A percentile compares a stretch with the other conserved stretches of the same genome.
These are phyloP conservation scores for Cokeromyces recurvatus DNA, from an alignment of 371 early-diverging fungal genomes.

Conservation along the genomic window DNA sequence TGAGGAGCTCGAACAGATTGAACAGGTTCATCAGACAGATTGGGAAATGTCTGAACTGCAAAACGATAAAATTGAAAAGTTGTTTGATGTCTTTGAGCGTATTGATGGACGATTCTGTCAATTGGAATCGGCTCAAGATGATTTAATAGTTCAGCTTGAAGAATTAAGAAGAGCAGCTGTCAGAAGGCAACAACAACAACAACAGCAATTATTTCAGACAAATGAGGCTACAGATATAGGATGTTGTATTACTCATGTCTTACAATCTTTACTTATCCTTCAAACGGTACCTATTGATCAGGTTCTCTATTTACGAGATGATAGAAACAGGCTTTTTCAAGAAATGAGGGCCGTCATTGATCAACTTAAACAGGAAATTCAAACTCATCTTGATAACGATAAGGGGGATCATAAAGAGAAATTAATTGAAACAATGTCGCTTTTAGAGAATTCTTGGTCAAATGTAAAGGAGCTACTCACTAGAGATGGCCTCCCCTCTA, in stretches of 20 bases:
- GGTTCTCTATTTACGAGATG: conserved; percentile 22
- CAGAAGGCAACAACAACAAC: background rate
- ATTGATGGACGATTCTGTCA: conserved; percentile 38
- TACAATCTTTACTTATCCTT: conserved; percentile 28
- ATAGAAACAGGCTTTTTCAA: conserved; percentile 19
- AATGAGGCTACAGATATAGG: conserved; percentile 7
- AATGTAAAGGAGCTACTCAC: conserved; percentile 13
- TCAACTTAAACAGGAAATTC: conserved; percentile 10
- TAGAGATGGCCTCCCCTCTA: background rate
- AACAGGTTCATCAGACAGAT: conserved; percentile 38
- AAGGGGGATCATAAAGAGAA: background rate
- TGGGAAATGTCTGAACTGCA: conserved; percentile 40
- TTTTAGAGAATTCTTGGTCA: conserved; percentile 20
- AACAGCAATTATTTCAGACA: background rate
- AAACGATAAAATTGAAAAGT: conserved; percentile 35
- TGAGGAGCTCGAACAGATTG: conserved; percentile 49
- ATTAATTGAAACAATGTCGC: background rate
- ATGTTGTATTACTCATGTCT: conserved; percentile 16
- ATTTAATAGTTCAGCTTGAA: conserved; percentile 31
- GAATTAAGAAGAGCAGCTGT: conserved; percentile 16
- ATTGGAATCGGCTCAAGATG: conserved; percentile 34
- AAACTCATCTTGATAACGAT: background rate
- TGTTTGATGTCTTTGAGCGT: conserved; percentile 45
- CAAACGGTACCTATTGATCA: conserved; percentile 29
- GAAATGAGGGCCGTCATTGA: conserved; percentile 22